Evolutionary conservation across 306 rosid species (phyloP).

Genomic region (Quillaja saponaria): DNA sequence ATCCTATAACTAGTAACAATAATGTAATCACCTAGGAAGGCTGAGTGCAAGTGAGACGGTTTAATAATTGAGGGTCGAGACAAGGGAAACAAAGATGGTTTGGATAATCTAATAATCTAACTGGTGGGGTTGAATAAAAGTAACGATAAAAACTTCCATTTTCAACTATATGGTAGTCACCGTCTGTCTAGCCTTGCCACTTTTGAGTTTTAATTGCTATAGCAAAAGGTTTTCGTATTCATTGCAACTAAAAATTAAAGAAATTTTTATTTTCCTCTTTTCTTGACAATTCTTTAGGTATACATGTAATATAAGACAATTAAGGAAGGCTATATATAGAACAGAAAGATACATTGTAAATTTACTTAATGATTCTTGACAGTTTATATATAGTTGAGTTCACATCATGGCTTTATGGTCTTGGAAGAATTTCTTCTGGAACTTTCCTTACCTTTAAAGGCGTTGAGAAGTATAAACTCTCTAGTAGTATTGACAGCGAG

Average conservation of each 20-base stretch:
- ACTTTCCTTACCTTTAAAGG: too few species aligned
- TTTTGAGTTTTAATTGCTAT: not conserved
- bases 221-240: not conserved
- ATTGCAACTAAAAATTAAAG: not conserved
- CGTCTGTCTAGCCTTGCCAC: slow-evolving; percentile 8
- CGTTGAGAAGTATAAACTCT: too few species aligned
- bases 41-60: slow-evolving; percentile 17
- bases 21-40: not conserved
- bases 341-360: too few species aligned
- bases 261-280: too few species aligned
- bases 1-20: not conserved
- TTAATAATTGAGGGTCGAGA: not conserved
- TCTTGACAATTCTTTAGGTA: too few species aligned
- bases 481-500: too few species aligned
- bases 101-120: slow-evolving; percentile 13
- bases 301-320: too few species aligned
- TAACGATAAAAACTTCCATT: slow-evolving; percentile 4
- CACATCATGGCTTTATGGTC: too few species aligned
- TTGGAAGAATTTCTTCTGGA: too few species aligned
- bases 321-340: too few species aligned
- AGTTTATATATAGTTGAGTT: too few species aligned
- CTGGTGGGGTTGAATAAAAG: not conserved
- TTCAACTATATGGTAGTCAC: slow-evolving; percentile 2
- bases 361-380: too few species aligned
- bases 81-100: not conserved